Base-by-base conservation (phyloP, 2,329 filamentous ascomycete genomes). In the Tolypocladium album region DNA sequence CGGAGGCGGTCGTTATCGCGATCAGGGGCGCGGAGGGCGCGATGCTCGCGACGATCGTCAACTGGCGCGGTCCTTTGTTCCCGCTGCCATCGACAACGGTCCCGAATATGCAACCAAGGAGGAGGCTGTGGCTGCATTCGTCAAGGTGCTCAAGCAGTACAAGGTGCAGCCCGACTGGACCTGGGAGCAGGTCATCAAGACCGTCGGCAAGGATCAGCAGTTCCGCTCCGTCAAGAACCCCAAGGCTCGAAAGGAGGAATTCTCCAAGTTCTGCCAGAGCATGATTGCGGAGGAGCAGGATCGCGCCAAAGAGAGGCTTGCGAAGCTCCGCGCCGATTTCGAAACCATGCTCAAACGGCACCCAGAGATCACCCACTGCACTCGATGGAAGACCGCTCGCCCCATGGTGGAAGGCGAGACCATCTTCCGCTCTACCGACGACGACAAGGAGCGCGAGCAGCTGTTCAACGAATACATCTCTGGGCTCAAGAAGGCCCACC, bases 291-390 rank as follows among this genome's bases (percentile, higher is more conserved):
- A 97, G 77, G 94, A 99, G 77, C 94, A 95, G 78, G 91, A 95
- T 74, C 89, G 89, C 67, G 92, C 92, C 70, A 93, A 96, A 75
- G 93, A 97, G 76, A 88, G 94, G 71, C 82, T 96, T 73, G 82
- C 90, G 67, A 97, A 97, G 78, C 82, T 97, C 70, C 90, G 92
- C 69, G 83, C 89, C 74, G 94, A 97, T 79, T 99, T 99, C 75
- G 88, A 89, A 66, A 92, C 88, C 59, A 99, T 99, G 94, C 83
- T 99, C 66, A 91, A 88, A 75, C 92, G 92, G 65, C 93, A 99
- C 73, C 92, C 92, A 62, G 94, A 99, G 74, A 97, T 99, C 75
- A 94, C 92, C 74, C 86, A 97, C 73, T 97, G 95, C 74, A 97
- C 93, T 50, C 88, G 92, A 63, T 99, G 94, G 94, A 96, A 92